These are phyloP conservation scores for Blastobotrys persicus DNA, from an alignment of 1,139 yeast species.

Conservation along the genomic window DNA sequence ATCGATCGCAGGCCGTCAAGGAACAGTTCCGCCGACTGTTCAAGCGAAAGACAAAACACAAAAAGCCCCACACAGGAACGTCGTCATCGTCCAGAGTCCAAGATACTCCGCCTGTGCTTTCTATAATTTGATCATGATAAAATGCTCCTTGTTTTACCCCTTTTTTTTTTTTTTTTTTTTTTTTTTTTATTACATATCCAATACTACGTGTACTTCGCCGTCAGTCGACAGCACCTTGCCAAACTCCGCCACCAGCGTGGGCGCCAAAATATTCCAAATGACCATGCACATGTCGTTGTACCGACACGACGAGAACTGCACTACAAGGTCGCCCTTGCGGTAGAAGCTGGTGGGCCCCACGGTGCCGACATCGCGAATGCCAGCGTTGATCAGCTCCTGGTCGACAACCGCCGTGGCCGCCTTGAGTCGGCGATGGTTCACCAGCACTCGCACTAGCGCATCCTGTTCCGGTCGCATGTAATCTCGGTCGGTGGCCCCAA, in stretches of 20 bases:
- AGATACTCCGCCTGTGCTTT: neutral
- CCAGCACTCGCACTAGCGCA: slow-evolving; percentile 26
- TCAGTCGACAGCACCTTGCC: slow-evolving; percentile 40
- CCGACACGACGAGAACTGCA: slow-evolving; percentile 3
- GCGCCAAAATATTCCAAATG: slow-evolving; percentile 45
- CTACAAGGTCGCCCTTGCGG: slow-evolving; percentile 6
- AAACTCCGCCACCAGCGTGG: slow-evolving; percentile 53
- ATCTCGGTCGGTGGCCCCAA: slow-evolving; percentile 17
- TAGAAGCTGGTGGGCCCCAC: slow-evolving; percentile 6
- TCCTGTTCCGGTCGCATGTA: slow-evolving; percentile 28
- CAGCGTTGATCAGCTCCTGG: slow-evolving; percentile 1
- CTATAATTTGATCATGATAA: neutral
- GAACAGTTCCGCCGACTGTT: neutral
- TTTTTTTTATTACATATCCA: neutral
- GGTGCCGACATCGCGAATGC: slow-evolving; percentile 6
- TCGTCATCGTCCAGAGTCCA: neutral
- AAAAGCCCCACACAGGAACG: neutral
- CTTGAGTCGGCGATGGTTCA: slow-evolving; percentile 19
- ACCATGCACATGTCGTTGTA: slow-evolving; percentile 8
- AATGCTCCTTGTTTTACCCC: neutral
- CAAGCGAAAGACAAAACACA: neutral
- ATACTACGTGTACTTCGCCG: slow-evolving; percentile 28
- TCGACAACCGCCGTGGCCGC: slow-evolving; percentile 1
- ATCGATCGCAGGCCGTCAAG: neutral
- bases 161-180: neutral